A percentile compares a stretch with the other conserved stretches of the same genome.
Conservation (phyloP, 169 alveolate species). For the Amoebophrya sp. region DNA sequence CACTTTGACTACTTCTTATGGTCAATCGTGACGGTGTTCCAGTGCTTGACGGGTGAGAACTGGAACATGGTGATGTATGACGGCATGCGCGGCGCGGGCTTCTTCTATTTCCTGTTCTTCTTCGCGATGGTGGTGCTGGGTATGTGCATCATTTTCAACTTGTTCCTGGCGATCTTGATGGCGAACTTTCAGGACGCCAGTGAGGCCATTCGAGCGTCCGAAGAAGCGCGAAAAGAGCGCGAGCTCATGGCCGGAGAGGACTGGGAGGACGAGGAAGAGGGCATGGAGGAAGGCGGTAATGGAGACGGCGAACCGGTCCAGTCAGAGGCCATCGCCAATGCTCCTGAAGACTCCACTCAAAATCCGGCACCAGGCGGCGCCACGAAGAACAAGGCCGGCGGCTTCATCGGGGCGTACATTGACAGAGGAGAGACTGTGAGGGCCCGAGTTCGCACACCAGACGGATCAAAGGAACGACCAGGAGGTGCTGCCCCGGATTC, state of each 20-base stretch:
- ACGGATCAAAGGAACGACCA: not conserved
- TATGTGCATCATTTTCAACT: constrained; percentile 51
- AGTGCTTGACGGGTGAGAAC: constrained; percentile 55
- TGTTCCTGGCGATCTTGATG: constrained; percentile 60
- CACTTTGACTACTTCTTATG: constrained; percentile 55
- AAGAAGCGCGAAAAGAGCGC: not conserved
- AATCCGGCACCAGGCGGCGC: not conserved
- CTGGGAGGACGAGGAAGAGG: constrained; percentile 15
- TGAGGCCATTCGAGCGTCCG: not conserved
- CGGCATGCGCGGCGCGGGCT: constrained; percentile 46
- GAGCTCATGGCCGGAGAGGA: not conserved
- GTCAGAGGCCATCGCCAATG: too few species aligned
- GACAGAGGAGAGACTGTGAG: not conserved
- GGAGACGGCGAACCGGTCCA: not conserved
- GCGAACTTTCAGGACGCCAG: constrained; percentile 41
- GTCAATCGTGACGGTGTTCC: constrained; percentile 62
- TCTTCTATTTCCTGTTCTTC: constrained; percentile 36
- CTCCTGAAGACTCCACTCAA: not conserved
- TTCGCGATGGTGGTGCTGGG: constrained; percentile 52
- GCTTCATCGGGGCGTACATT: not conserved
- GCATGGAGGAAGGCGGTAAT: not conserved
- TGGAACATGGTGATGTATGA: constrained; percentile 58
- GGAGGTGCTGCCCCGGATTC: not conserved
- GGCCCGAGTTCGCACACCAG: not conserved
- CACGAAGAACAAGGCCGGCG: not conserved